phyloP scores from a whole-genome alignment of 441 rosid species.

The Adansonia gregorii region DNA sequence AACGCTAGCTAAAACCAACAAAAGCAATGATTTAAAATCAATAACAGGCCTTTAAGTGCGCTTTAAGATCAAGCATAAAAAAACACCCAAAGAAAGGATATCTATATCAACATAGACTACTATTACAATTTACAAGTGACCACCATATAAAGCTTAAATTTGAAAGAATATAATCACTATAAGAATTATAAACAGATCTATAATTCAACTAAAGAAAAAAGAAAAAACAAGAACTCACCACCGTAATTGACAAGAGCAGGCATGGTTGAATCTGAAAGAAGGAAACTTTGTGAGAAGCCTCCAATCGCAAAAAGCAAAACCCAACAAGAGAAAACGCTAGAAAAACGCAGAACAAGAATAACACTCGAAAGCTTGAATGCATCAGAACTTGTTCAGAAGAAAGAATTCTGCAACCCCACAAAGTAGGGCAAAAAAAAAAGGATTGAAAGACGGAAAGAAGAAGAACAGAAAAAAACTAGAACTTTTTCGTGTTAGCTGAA shows the following conservation, averaged over 20 bases:
- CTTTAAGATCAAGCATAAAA: neutral
- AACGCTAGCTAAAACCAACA: slow-evolving; percentile 1
- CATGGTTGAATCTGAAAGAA: slow-evolving; percentile 47
- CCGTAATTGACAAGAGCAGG: slow-evolving; percentile 65
- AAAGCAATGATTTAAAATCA: neutral
- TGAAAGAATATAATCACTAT: slow-evolving; percentile 1
- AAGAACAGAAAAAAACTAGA: neutral
- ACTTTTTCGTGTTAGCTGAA: neutral
- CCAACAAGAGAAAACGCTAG: slow-evolving; percentile 24
- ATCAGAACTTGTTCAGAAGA: slow-evolving; percentile 31
- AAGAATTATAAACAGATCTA: slow-evolving; percentile 24
- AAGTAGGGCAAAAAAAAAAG: slow-evolving; percentile 49
- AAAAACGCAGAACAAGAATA: slow-evolving; percentile 31
- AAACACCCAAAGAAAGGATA: neutral
- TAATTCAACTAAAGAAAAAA: neutral
- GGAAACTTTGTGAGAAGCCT: slow-evolving; percentile 30
- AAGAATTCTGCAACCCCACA: slow-evolving; percentile 45
- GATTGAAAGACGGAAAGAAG: slow-evolving; percentile 14
- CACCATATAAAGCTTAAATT: neutral
- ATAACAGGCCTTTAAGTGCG: neutral
- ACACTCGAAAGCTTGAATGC: slow-evolving; percentile 44
- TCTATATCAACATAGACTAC: neutral
- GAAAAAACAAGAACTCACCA: slow-evolving; percentile 43
- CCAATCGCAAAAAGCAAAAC: slow-evolving; percentile 25
- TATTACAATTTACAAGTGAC: neutral